Evolutionary conservation across 805 yeast genomes (phyloP), one percentile per base, ranked within the genome.

Genomic region (Candida insectalens): DNA sequence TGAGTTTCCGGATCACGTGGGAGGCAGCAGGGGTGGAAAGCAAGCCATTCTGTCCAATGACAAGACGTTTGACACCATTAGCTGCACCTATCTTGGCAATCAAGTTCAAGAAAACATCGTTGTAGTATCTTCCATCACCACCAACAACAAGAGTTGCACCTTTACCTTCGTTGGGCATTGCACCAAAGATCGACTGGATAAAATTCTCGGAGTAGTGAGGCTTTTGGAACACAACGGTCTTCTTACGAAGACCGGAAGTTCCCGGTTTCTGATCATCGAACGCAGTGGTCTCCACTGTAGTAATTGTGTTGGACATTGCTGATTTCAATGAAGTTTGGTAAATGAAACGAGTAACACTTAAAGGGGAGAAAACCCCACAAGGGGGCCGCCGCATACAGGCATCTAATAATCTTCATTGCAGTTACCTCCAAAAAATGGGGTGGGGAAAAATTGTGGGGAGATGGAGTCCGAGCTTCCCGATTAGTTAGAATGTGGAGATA

Each of bases 11-110:
- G 47, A 89, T 92, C 37, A 92, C 65, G 53, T 87, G 84, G n/a
- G 95, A 83, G 15, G 96, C 89, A 13, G 97, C 96, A 1, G 97
- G 98, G 4, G 98, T 92, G 15, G 95, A 83, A 34, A 92, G 65
- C 38, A 92, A 67, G 15, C 96, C 96, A 49, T 81, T 51, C 49
- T 84, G 83, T 41, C 98, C 98, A 42, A 89, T 67, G 44, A 89
- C 79, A 49, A 89, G 63, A 56, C 84, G 83, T 47, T 63, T 67
- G 36, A 88, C 95, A 25, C 95, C 95, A 53, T 89, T 89, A 30
- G 89, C 98, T 21, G 94, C 94, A 39, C 83, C 80, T 35, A 89
- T 83, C 45, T 75, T 62, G 23, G 84, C 81, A 49, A 89, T 89
- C 52, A 79, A 62, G 53, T 85, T 83, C 48, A 92, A 73, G 27